A percentile compares a stretch with the other conserved stretches of the same genome.
Conservation (phyloP, 371 early-diverging fungal species). For the Syncephalastrum contaminatum region DNA sequence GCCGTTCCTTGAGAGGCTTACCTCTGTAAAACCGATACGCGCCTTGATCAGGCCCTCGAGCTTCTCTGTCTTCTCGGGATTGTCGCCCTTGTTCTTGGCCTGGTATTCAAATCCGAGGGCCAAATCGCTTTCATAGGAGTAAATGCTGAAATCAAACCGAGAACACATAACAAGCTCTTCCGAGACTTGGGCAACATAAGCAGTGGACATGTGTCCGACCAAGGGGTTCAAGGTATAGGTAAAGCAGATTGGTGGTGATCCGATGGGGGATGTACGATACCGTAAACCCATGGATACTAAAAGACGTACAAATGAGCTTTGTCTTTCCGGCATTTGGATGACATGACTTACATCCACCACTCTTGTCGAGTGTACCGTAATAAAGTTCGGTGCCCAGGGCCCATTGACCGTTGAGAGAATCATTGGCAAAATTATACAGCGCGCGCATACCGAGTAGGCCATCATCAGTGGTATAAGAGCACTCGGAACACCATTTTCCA, state of each 20-base stretch:
- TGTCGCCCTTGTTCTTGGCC: constrained; percentile 21
- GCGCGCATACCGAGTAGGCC: constrained; percentile 76
- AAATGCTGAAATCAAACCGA: constrained; percentile 85
- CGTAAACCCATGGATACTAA: constrained; percentile 72
- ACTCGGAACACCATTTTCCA: constrained; percentile 76
- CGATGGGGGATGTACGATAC: constrained; percentile 64
- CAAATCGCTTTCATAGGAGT: constrained; percentile 85
- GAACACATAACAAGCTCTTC: constrained; percentile 72
- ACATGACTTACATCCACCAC: constrained; percentile 77
- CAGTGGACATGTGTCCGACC: constrained; percentile 82
- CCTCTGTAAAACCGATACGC: constrained; percentile 47
- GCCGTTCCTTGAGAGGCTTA: constrained; percentile 5
- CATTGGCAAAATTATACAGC: constrained; percentile 70
- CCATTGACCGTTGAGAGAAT: constrained; percentile 57
- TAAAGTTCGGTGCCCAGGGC: constrained; percentile 81
- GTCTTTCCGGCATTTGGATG: neutral
- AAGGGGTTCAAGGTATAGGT: constrained; percentile 85
- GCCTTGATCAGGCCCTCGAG: constrained; percentile 67
- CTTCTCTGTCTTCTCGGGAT: constrained; percentile 26
- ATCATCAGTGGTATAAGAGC: constrained; percentile 75
- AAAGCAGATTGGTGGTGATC: constrained; percentile 54
- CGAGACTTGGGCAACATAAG: constrained; percentile 78
- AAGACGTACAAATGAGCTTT: neutral
- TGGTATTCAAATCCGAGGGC: constrained; percentile 78
- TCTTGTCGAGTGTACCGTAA: constrained; percentile 80